Evolutionary conservation across 176 grass and related monocot genomes (phyloP), one percentile per base, ranked within the genome.

Genomic region (Musa schizocarpa): DNA sequence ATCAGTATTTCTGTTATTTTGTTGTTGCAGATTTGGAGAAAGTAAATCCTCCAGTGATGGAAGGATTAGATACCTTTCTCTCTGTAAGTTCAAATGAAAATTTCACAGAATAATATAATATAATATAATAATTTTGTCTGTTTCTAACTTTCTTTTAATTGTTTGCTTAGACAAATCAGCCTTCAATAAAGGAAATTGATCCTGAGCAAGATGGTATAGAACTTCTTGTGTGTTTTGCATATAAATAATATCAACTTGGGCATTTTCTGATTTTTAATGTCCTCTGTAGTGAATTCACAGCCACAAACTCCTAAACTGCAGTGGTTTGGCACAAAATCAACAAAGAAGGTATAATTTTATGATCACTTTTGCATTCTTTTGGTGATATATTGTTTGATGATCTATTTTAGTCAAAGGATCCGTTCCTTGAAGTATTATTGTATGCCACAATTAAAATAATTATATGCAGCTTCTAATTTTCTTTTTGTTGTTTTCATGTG

Each of bases 251-350:
- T 7, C 14, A 19, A 2, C 5, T 58, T 43, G 8, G 5, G 22
- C 10, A 10, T 2, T 53, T 43, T 29, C 52, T 25, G 13, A 71
- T 53, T 53, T 67, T 64, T 71, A 29, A 8, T 74, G 9, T 56
- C 56, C 55, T 78, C 9, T 73, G 57, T 75, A 75, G 71, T 81
- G 83, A 78, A 77, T 80, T 82, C 86, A 83, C 88, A 98, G 74
- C 73, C 87, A 27, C 80, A 75, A 81, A 76, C 80, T 71, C 51
- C 82, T 80, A 63, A 73, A 68, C 63, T 75, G 59, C 89, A 98
- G 75, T 98, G 95, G 95, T 98, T 98, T 65, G 87, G 69, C 84
- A 91, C 90, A 56, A 98, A 91, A 69, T 91, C 94, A 27, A 53
- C 89, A 52, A 94, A 94, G 72, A 98, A 98, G 90, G 95, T 91